Percentiles rank a stretch among this genome's conserved stretches.
These are phyloP conservation scores for Grosmannia serpens DNA, from an alignment of 2,329 filamentous ascomycete genomes.

Conservation along the genomic window DNA sequence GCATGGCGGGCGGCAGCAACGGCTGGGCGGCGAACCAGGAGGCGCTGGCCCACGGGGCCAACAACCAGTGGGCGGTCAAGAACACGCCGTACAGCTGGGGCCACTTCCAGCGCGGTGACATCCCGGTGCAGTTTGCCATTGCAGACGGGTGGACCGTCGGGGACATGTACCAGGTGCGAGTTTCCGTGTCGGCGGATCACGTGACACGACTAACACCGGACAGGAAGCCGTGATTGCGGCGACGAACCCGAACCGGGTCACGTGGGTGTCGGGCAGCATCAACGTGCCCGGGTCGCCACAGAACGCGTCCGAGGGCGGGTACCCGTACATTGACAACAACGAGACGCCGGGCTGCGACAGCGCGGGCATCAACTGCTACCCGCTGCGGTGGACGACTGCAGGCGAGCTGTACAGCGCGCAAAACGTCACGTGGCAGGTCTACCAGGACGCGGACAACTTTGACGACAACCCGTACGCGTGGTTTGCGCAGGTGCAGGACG, in stretches of 20 bases:
- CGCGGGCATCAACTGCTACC: constrained; percentile 29
- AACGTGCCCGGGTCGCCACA: constrained; percentile 37
- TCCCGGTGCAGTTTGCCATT: constrained; percentile 44
- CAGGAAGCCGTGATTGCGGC: constrained; percentile 29
- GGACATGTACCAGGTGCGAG: constrained; percentile 37
- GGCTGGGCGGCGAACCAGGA: constrained; percentile 40
- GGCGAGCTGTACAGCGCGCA: constrained; percentile 29
- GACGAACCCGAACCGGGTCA: constrained; percentile 41
- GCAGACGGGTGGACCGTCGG: constrained; percentile 43
- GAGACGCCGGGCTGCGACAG: constrained; percentile 32
- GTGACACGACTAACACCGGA: constrained; percentile 19
- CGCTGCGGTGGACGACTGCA: constrained; percentile 33
- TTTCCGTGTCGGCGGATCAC: constrained; percentile 10
- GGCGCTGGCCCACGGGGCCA: constrained; percentile 36
- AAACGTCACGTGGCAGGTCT: constrained; percentile 32
- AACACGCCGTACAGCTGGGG: constrained; percentile 43
- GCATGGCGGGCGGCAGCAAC: constrained; percentile 39
- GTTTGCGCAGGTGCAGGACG: constrained; percentile 34
- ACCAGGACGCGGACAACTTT: constrained; percentile 31
- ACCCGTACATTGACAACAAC: constrained; percentile 37
- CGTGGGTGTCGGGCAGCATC: constrained; percentile 37
- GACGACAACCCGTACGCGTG: constrained; percentile 36
- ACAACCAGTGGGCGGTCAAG: constrained; percentile 40
- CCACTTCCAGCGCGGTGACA: constrained; percentile 36
- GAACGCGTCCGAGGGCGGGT: constrained; percentile 27